phyloP scores from a whole-genome alignment of 1,139 yeast species.

The Meyerozyma sp. region DNA sequence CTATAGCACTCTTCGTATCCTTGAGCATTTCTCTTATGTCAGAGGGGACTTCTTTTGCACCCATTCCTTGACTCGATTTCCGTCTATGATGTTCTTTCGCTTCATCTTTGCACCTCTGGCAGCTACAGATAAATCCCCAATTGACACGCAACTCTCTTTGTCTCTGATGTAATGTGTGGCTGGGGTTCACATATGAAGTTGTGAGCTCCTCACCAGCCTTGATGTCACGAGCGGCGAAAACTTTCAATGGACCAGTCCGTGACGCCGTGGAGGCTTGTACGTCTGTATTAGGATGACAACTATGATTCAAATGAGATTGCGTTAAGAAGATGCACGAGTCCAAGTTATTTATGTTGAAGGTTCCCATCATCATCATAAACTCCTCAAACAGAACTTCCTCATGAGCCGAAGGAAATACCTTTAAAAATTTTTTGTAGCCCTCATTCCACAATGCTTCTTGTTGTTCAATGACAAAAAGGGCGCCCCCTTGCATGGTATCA shows the following conservation, averaged over 20 bases:
- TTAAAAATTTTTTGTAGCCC: slow-evolving; percentile 47
- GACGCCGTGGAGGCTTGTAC: slow-evolving; percentile 45
- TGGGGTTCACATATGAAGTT: slow-evolving; percentile 68
- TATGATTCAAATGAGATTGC: slow-evolving; percentile 73
- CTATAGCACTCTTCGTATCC: slow-evolving; percentile 25
- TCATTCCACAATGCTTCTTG: slow-evolving; percentile 57
- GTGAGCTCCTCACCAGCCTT: slow-evolving; percentile 62
- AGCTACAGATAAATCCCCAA: slow-evolving; percentile 79
- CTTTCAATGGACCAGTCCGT: slow-evolving; percentile 51
- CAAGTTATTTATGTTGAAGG: slow-evolving; percentile 68
- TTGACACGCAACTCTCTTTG: slow-evolving; percentile 65
- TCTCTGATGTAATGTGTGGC: slow-evolving; percentile 57
- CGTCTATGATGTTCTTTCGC: slow-evolving; percentile 33
- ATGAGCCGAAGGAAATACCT: slow-evolving; percentile 41
- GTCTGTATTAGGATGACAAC: slow-evolving; percentile 66
- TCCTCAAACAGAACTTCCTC: slow-evolving; percentile 43
- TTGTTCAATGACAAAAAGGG: slow-evolving; percentile 47
- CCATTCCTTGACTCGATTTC: slow-evolving; percentile 22
- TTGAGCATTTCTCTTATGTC: slow-evolving; percentile 45
- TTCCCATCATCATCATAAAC: slow-evolving; percentile 60
- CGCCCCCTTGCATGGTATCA: slow-evolving; percentile 46
- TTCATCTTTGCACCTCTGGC: slow-evolving; percentile 62
- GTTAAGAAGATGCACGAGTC: slow-evolving; percentile 57
- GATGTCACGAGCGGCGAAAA: slow-evolving; percentile 55
- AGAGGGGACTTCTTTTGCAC: slow-evolving; percentile 18